Evolutionary conservation across 192 early-diverging fungal species (phyloP).

Genomic region (Umbelopsis sp.): DNA sequence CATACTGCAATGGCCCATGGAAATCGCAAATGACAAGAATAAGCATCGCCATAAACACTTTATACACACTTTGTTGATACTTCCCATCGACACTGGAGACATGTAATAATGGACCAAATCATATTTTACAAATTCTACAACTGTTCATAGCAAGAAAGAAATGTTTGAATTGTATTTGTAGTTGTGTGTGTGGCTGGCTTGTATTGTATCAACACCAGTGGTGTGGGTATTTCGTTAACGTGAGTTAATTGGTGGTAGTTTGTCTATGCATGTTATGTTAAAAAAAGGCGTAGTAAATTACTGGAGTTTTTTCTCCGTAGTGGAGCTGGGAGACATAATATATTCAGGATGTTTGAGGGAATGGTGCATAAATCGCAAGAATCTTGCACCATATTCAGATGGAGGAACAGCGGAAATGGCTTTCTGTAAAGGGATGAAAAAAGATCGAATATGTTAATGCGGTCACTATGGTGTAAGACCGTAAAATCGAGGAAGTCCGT

Average conservation of each 20-base stretch:
- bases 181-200: no score
- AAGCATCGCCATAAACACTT: no score
- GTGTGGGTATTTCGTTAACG: neutral
- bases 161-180: no score
- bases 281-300: neutral
- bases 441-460: neutral
- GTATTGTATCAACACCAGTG: neutral
- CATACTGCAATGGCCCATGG: no score
- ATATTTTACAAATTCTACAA: no score
- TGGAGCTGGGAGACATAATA: constrained; percentile 15
- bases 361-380: constrained; percentile 81
- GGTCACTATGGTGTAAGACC: neutral
- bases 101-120: no score
- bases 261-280: neutral
- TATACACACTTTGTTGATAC: no score
- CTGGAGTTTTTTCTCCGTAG: neutral
- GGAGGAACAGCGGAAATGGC: constrained; percentile 86
- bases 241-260: neutral
- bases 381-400: constrained; percentile 80
- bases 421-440: constrained; percentile 37
- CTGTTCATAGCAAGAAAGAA: no score
- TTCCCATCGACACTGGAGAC: no score
- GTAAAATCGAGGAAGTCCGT: no score
- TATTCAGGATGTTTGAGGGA: constrained; percentile 51
- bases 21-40: no score